A percentile compares a stretch with the other conserved stretches of the same genome.
Conservation (phyloP, 441 rosid genomes). For the Dalechampia spathulata region DNA sequence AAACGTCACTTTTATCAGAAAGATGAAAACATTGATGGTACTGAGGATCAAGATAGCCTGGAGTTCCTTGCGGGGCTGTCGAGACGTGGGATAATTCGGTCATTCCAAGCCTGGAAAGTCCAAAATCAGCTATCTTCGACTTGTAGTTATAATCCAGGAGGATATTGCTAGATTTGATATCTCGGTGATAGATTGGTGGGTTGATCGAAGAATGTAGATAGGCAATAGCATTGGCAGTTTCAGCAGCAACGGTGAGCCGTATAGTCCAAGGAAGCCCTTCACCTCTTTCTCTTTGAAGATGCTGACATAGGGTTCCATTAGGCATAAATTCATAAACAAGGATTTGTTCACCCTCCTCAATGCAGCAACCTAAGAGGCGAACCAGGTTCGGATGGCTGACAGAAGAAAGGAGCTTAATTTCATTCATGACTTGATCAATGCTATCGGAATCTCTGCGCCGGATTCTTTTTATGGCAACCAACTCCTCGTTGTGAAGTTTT, state of each 20-base stretch:
- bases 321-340: constrained; percentile 87
- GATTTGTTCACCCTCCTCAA: constrained; percentile 66
- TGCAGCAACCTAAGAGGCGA: constrained; percentile 71
- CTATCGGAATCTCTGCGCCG: constrained; percentile 54
- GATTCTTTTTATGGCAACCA: constrained; percentile 76
- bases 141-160: constrained; percentile 58
- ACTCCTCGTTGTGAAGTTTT: constrained; percentile 48
- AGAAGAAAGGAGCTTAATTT: constrained; percentile 68
- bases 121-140: constrained; percentile 89
- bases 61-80: constrained; percentile 97
- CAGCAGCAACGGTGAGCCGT: constrained; percentile 64
- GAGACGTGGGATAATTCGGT: constrained; percentile 71
- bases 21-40: constrained; percentile 92
- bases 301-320: constrained; percentile 75
- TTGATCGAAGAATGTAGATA: constrained; percentile 76
- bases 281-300: constrained; percentile 66
- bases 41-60: constrained; percentile 91
- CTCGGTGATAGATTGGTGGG: constrained; percentile 88
- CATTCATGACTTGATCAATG: constrained; percentile 82
- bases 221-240: constrained; percentile 83
- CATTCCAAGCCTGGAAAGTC: constrained; percentile 93
- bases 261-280: constrained; percentile 62
- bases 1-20: constrained; percentile 92
- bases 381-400: constrained; percentile 85
- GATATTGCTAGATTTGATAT: constrained; percentile 82